Conservation (phyloP, 345 rosid species). For the Lumnitzera racemosa region DNA sequence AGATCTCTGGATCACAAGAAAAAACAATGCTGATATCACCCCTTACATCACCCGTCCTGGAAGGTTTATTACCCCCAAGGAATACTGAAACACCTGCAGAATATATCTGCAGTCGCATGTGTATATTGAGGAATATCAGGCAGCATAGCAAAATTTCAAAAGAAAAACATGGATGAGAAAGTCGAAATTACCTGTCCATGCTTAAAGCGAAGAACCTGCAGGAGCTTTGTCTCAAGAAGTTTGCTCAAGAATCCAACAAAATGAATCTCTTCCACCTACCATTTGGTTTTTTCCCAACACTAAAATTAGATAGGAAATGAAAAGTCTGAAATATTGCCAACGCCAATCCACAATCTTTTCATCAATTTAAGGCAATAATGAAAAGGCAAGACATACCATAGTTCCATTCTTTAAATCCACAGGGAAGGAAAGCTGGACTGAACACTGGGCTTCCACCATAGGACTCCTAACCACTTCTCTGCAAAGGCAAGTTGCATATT, state of each 20-base stretch:
- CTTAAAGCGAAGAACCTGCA: constrained; percentile 84
- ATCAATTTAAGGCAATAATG: background rate
- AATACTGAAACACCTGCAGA: constrained; percentile 75
- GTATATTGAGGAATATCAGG: constrained; percentile 8
- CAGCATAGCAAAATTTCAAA: constrained; percentile 5
- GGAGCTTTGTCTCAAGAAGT: constrained; percentile 76
- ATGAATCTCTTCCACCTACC: constrained; percentile 78
- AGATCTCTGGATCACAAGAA: constrained; percentile 89
- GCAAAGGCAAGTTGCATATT: constrained; percentile 13
- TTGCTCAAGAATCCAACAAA: constrained; percentile 63
- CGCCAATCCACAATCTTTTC: background rate
- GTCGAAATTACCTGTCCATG: constrained; percentile 61
- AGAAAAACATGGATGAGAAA: background rate
- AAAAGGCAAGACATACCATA: constrained; percentile 36
- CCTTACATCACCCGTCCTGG: constrained; percentile 75
- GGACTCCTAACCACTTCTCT: constrained; percentile 85
- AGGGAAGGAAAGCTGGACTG: constrained; percentile 89
- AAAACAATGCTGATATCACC: constrained; percentile 80
- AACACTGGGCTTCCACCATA: constrained; percentile 92
- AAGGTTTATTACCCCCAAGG: constrained; percentile 84
- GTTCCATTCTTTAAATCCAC: constrained; percentile 72
- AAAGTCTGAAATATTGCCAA: background rate
- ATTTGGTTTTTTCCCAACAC: constrained; percentile 5
- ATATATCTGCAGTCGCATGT: constrained; percentile 43
- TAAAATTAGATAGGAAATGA: constrained; percentile 8